These are phyloP conservation scores for Zygnema circumcarinatum DNA, from an alignment of 139 green algal species.

Conservation along the genomic window DNA sequence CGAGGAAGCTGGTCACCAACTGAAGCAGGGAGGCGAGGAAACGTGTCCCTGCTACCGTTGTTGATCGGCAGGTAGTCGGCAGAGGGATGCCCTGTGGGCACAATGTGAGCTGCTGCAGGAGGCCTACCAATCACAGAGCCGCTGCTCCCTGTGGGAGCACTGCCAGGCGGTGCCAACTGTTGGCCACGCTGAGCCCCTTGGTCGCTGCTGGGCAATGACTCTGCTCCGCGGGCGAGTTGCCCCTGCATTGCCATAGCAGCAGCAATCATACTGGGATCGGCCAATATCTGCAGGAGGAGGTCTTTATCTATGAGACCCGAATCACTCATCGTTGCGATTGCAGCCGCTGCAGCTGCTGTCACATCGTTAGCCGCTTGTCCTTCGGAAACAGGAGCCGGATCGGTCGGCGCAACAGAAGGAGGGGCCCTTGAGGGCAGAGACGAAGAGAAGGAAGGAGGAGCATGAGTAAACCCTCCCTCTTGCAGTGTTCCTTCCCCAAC, in stretches of 20 bases:
- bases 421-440: too few species aligned
- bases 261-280: conserved; percentile 12
- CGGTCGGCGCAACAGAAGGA: too few species aligned
- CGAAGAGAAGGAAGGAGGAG: too few species aligned
- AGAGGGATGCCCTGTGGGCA: background rate
- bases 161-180: background rate
- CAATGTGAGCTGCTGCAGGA: background rate
- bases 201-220: background rate
- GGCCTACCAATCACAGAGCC: background rate
- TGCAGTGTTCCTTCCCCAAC: too few species aligned
- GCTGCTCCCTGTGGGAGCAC: background rate
- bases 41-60: background rate
- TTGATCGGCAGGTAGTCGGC: background rate
- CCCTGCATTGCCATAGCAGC: background rate
- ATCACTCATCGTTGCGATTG: background rate
- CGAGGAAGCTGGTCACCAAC: too few species aligned
- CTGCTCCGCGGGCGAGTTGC: background rate
- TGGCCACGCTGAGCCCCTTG: background rate
- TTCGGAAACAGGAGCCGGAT: too few species aligned
- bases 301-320: background rate
- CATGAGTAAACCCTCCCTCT: too few species aligned
- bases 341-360: conserved; percentile 1
- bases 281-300: conserved; percentile 3
- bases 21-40: background rate
- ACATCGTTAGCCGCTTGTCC: background rate